Conservation (phyloP, 495 filamentous ascomycete genomes). For the Xylaria castorea region DNA sequence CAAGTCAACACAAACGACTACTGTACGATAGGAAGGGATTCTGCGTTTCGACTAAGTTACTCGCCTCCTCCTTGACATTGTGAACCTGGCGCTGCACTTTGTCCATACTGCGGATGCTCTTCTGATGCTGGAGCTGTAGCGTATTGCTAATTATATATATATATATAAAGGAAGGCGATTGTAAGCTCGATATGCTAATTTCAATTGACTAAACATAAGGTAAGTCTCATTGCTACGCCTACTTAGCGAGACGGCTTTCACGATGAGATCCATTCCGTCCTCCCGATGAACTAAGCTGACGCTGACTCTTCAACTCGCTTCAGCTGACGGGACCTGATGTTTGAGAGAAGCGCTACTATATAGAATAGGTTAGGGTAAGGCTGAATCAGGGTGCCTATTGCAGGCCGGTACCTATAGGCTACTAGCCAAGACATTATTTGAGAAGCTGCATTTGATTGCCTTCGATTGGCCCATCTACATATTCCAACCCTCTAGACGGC, state of each 20-base stretch:
- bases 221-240: background rate
- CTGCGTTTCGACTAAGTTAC: background rate
- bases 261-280: background rate
- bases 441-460: background rate
- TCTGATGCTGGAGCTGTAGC: background rate
- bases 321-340: background rate
- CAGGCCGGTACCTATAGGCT: background rate
- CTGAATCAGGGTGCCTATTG: background rate
- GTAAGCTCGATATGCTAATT: background rate
- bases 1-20: background rate
- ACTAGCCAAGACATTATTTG: background rate
- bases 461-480: background rate
- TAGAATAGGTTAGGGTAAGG: background rate
- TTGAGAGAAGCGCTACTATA: background rate
- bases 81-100: background rate
- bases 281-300: background rate
- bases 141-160: too few relatives aligned
- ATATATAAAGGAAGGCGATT: too few relatives aligned
- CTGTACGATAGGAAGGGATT: background rate
- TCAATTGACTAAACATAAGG: background rate
- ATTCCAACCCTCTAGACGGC: background rate
- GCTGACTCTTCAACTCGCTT: background rate
- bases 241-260: background rate
- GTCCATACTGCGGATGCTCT: background rate
- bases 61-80: background rate